phyloP scores from a whole-genome alignment of 129 eudicot genomes.

The Tagetes patula region DNA sequence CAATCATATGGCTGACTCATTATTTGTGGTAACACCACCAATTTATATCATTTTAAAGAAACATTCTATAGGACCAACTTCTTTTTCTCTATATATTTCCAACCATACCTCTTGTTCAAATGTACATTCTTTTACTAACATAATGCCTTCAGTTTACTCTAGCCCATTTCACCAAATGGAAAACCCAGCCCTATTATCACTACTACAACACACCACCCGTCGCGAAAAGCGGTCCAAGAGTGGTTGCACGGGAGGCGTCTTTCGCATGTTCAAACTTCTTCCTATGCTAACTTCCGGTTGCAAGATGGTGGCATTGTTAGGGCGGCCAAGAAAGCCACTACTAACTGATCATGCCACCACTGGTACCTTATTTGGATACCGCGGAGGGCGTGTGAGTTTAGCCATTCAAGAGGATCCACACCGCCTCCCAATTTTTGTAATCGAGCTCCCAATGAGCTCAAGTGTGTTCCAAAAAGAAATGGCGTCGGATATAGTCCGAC shows the following conservation, averaged over 20 bases:
- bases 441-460: slow-evolving; percentile 71
- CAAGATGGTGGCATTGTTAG: slow-evolving; percentile 71
- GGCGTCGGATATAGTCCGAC: slow-evolving; percentile 57
- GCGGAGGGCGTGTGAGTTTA: slow-evolving; percentile 62
- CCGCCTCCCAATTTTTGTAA: slow-evolving; percentile 55
- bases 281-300: slow-evolving; percentile 87
- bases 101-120: not conserved
- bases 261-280: slow-evolving; percentile 84
- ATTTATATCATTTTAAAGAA: not conserved
- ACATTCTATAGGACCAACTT: slow-evolving; percentile 15
- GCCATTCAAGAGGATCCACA: slow-evolving; percentile 91
- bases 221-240: slow-evolving; percentile 47
- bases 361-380: slow-evolving; percentile 71
- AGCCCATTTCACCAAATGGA: slow-evolving; percentile 63
- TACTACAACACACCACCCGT: slow-evolving; percentile 51
- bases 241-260: slow-evolving; percentile 45
- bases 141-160: slow-evolving; percentile 54
- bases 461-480: slow-evolving; percentile 65
- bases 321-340: slow-evolving; percentile 50
- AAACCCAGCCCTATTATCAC: slow-evolving; percentile 50
- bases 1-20: slow-evolving; percentile 15
- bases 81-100: slow-evolving; percentile 8
- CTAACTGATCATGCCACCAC: slow-evolving; percentile 63
- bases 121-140: not conserved
- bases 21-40: slow-evolving; percentile 2